phyloP scores from a whole-genome alignment of 495 filamentous ascomycete genomes.

The Penicillium odoratum region DNA sequence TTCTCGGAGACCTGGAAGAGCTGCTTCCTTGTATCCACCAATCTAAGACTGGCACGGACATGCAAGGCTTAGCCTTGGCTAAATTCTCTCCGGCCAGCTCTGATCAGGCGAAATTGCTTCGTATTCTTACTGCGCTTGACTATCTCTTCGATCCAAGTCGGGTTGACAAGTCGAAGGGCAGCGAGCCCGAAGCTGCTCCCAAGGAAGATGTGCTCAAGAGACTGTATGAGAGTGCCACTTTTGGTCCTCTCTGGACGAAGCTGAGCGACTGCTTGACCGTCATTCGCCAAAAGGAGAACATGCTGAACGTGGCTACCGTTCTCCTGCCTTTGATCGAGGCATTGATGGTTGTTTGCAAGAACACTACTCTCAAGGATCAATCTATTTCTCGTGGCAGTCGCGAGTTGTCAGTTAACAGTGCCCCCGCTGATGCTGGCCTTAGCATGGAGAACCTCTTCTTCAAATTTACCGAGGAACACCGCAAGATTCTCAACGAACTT shows the following conservation, averaged over 20 bases:
- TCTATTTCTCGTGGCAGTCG: slow-evolving; percentile 57
- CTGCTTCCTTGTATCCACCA: slow-evolving; percentile 84
- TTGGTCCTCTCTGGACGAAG: slow-evolving; percentile 86
- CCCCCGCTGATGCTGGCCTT: slow-evolving; percentile 66
- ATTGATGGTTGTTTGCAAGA: slow-evolving; percentile 99
- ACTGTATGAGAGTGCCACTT: slow-evolving; percentile 87
- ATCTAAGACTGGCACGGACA: slow-evolving; percentile 85
- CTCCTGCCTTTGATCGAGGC: slow-evolving; percentile 91
- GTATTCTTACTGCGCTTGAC: slow-evolving; percentile 92
- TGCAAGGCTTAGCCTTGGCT: slow-evolving; percentile 88
- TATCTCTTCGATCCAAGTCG: slow-evolving; percentile 85
- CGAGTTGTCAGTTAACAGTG: slow-evolving; percentile 71
- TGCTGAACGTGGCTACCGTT: slow-evolving; percentile 95
- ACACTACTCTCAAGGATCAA: slow-evolving; percentile 77
- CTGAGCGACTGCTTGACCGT: slow-evolving; percentile 88
- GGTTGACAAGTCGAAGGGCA: slow-evolving; percentile 53
- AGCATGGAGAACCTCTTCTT: slow-evolving; percentile 93
- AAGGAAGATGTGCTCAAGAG: slow-evolving; percentile 78
- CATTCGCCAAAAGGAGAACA: slow-evolving; percentile 87
- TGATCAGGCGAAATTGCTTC: slow-evolving; percentile 90
- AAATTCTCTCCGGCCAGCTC: slow-evolving; percentile 96
- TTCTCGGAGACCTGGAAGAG: slow-evolving; percentile 80
- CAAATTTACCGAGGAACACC: slow-evolving; percentile 96
- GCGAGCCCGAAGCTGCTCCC: slow-evolving; percentile 54
- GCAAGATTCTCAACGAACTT: slow-evolving; percentile 96